Evolutionary conservation across 192 early-diverging fungal species (phyloP).

Genomic region (Backusella westeae): DNA sequence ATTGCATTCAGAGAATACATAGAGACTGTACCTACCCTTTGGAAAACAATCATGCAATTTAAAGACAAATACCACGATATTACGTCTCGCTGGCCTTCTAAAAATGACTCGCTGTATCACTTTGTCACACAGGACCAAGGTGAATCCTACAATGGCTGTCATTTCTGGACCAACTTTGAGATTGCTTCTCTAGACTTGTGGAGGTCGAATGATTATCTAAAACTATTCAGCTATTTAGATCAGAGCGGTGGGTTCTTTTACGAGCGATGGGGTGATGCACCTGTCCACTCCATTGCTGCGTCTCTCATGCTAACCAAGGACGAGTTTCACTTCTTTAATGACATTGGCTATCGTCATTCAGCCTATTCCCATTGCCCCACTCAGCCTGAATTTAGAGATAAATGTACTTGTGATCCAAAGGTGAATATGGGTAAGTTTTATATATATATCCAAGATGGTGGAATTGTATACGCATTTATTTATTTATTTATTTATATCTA

Average conservation of each 20-base stretch:
- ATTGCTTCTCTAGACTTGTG: conserved; percentile 54
- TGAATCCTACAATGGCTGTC: conserved; percentile 70
- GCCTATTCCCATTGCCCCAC: conserved; percentile 59
- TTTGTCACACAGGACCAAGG: conserved; percentile 59
- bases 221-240: conserved; percentile 70
- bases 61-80: conserved; percentile 47
- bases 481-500: background rate
- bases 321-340: conserved; percentile 72
- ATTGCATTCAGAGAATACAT: conserved; percentile 71
- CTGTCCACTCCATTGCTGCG: conserved; percentile 69
- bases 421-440: conserved; percentile 44
- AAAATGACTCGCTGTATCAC: conserved; percentile 34
- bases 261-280: conserved; percentile 79
- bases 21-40: conserved; percentile 71
- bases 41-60: conserved; percentile 60
- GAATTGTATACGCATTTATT: background rate
- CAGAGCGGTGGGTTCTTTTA: conserved; percentile 71
- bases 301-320: conserved; percentile 54
- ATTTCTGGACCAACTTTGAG: conserved; percentile 92
- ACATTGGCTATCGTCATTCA: conserved; percentile 71
- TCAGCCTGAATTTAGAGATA: conserved; percentile 41
- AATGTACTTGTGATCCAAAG: conserved; percentile 51
- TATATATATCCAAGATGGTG: too few relatives aligned
- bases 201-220: conserved; percentile 61
- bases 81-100: conserved; percentile 27